Evolutionary conservation across 2,329 filamentous ascomycete genomes (phyloP).

Genomic region (Calonectria pseudoreteaudii): DNA sequence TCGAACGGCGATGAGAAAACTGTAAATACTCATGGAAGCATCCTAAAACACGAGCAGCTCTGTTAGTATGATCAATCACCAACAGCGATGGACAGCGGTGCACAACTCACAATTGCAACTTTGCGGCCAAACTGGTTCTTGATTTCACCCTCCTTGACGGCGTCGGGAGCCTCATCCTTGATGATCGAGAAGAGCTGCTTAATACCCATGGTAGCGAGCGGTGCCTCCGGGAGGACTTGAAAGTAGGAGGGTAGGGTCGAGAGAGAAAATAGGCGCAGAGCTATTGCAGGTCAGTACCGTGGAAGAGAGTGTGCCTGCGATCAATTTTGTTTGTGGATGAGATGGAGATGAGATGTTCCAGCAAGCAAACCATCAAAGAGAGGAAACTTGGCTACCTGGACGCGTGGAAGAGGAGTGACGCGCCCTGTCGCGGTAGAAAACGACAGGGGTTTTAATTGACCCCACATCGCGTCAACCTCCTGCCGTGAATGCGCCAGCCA

Average conservation of each 20-base stretch:
- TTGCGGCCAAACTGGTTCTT: conserved; percentile 99
- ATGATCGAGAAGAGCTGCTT: conserved; percentile 85
- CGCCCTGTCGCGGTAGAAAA: conserved; percentile 41
- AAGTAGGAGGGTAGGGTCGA: neutral
- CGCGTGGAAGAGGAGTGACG: conserved; percentile 45
- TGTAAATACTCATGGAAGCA: conserved; percentile 97
- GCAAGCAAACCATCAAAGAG: conserved; percentile 17
- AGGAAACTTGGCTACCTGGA: conserved; percentile 32
- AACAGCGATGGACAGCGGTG: too few relatives aligned
- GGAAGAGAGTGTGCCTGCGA: neutral
- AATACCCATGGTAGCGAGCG: conserved; percentile 66
- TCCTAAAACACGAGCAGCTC: conserved; percentile 42
- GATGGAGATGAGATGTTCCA: neutral
- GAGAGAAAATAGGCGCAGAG: neutral
- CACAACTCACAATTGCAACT: conserved; percentile 85
- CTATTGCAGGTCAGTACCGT: neutral
- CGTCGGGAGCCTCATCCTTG: conserved; percentile 93
- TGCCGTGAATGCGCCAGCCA: neutral
- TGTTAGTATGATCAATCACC: conserved; percentile 17
- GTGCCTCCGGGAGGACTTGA: conserved; percentile 4
- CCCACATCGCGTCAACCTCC: conserved; percentile 34
- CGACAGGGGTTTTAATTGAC: conserved; percentile 47
- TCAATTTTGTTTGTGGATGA: neutral
- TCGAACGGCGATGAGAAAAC: conserved; percentile 96
- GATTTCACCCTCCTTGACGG: conserved; percentile 96